Conservation (phyloP, 495 filamentous ascomycete species). For the Echria macrotheca region DNA sequence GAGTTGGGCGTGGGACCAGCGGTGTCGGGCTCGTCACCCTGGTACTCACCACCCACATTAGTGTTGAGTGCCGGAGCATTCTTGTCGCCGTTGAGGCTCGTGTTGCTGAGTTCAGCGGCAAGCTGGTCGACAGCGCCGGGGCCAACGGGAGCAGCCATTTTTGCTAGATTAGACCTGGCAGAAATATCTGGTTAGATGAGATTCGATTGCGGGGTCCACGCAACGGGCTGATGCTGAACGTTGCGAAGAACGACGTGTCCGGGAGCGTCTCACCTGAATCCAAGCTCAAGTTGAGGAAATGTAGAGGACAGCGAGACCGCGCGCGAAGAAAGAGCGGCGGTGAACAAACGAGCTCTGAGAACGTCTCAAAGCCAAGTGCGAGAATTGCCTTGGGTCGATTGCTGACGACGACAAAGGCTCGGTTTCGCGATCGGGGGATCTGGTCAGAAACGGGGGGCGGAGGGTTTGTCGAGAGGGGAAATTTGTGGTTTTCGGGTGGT, state of each 20-base stretch:
- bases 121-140: conserved; percentile 66
- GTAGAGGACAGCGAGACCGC: conserved; percentile 10
- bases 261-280: conserved; percentile 17
- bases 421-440: conserved; percentile 17
- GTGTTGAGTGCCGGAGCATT: conserved; percentile 64
- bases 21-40: conserved; percentile 50
- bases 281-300: conserved; percentile 5
- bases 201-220: conserved; percentile 3
- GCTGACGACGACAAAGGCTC: conserved; percentile 13
- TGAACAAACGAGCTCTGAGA: conserved; percentile 23
- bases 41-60: conserved; percentile 48
- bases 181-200: conserved; percentile 9
- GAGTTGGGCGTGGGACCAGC: conserved; percentile 67
- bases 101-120: conserved; percentile 55
- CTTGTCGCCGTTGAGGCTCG: conserved; percentile 56
- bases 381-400: conserved; percentile 13
- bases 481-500: conserved; percentile 22
- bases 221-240: no score
- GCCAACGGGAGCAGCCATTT: conserved; percentile 61
- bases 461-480: conserved; percentile 12
- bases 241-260: conserved; percentile 3
- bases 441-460: conserved; percentile 5
- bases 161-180: conserved; percentile 15
- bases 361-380: conserved; percentile 6
- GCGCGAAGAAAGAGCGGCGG: conserved; percentile 25